A percentile compares a stretch with the other conserved stretches of the same genome.
phyloP scores from a whole-genome alignment of 306 rosid species.

The Lagenaria siceraria region DNA sequence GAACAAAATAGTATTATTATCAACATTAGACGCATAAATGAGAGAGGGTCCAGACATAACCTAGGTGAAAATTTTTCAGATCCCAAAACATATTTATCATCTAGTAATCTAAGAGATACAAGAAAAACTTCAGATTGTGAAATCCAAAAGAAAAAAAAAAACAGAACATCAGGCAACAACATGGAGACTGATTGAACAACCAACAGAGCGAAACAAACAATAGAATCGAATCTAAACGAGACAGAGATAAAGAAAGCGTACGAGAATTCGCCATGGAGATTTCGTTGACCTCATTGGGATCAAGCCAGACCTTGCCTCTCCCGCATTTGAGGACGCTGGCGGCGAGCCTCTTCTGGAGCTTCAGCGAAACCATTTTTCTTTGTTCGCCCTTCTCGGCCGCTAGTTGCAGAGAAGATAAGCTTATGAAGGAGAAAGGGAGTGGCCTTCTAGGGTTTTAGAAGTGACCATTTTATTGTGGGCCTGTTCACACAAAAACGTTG shows the following conservation, averaged over 20 bases:
- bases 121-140: neutral
- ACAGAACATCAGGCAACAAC: neutral
- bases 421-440: neutral
- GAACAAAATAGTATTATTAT: neutral
- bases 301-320: conserved; percentile 91
- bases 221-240: neutral
- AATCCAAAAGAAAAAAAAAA: neutral
- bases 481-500: neutral
- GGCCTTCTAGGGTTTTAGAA: conserved; percentile 5
- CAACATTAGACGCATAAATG: neutral
- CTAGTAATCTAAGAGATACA: neutral
- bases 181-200: neutral
- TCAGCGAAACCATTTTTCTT: conserved; percentile 62
- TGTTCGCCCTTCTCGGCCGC: neutral
- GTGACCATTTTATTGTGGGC: neutral
- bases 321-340: conserved; percentile 93
- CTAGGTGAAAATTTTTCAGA: neutral
- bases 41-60: neutral
- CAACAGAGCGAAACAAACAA: neutral
- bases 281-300: conserved; percentile 82
- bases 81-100: neutral
- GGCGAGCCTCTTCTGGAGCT: conserved; percentile 85
- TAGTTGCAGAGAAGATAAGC: neutral
- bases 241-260: conserved; percentile 9
- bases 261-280: conserved; percentile 98